These are phyloP conservation scores for Primulina tabacum DNA, from an alignment of 257 asterid species.

Conservation along the genomic window DNA sequence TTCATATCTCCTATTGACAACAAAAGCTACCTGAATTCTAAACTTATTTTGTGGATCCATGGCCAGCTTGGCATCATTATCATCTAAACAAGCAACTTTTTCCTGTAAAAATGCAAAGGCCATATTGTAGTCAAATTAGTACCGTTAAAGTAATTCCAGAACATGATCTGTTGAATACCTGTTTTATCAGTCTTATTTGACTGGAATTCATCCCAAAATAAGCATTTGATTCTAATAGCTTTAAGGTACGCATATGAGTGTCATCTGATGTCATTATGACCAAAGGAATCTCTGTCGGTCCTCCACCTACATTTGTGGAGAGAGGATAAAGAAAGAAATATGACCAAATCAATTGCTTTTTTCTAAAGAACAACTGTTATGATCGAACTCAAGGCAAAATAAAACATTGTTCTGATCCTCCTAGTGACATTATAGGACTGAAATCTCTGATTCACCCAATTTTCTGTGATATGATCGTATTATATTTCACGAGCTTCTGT, in stretches of 20 bases:
- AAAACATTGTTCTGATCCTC: background rate
- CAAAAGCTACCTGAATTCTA: constrained; percentile 68
- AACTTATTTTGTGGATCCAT: constrained; percentile 76
- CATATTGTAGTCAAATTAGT: constrained; percentile 15
- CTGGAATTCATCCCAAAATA: constrained; percentile 95
- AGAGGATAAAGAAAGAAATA: constrained; percentile 8
- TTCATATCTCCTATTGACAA: background rate
- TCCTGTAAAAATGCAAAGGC: constrained; percentile 53
- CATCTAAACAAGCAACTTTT: constrained; percentile 98
- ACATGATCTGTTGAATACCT: constrained; percentile 46
- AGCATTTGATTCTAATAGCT: constrained; percentile 67
- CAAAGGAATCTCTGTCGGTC: constrained; percentile 72
- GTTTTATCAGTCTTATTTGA: constrained; percentile 84
- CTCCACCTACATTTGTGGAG: constrained; percentile 45
- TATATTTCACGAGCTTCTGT: background rate
- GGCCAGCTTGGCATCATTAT: constrained; percentile 92
- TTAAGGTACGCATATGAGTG: constrained; percentile 71
- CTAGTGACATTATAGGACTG: background rate
- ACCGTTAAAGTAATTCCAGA: background rate
- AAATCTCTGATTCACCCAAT: background rate
- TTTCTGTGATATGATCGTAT: background rate
- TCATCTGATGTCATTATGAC: constrained; percentile 98
- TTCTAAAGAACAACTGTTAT: background rate
- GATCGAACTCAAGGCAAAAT: constrained; percentile 9
- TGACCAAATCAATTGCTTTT: constrained; percentile 13